Percentiles rank a stretch among this genome's conserved stretches.
These are phyloP conservation scores for Trametes polyzona DNA, from an alignment of 1,284 basidiomycete species.

Conservation along the genomic window DNA sequence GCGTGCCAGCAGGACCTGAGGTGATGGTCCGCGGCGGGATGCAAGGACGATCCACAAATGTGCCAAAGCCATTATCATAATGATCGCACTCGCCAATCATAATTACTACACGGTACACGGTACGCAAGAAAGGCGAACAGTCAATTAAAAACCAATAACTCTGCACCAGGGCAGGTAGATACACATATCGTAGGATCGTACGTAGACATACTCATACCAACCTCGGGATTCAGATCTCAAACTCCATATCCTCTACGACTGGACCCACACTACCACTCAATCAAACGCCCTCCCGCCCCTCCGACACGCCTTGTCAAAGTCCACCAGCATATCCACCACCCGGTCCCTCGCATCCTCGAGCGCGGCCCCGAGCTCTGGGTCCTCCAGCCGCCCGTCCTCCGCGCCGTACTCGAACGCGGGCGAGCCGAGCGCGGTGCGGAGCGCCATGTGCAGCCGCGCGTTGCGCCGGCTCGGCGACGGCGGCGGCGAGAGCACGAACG, in stretches of 20 bases:
- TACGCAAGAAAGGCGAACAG: neutral
- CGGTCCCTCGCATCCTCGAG: slow-evolving; percentile 71
- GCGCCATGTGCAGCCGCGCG: slow-evolving; percentile 41
- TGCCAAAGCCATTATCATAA: too few species aligned
- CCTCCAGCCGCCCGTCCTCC: slow-evolving; percentile 34
- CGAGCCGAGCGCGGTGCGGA: slow-evolving; percentile 58
- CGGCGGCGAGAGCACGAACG: slow-evolving; percentile 58
- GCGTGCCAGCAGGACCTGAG: too few species aligned
- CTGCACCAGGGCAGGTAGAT: neutral
- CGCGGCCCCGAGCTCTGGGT: slow-evolving; percentile 35
- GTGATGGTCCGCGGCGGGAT: too few species aligned
- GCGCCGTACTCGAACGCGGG: slow-evolving; percentile 57
- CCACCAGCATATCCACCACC: slow-evolving; percentile 68
- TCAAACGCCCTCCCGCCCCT: slow-evolving; percentile 22
- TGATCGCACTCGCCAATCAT: too few species aligned
- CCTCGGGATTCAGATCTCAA: neutral
- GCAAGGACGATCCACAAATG: too few species aligned
- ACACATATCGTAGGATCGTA: neutral
- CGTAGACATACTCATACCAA: neutral
- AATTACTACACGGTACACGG: neutral
- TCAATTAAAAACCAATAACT: neutral
- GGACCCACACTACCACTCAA: neutral
- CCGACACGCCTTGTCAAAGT: slow-evolving; percentile 33
- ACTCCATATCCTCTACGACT: neutral
- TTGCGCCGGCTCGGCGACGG: slow-evolving; percentile 54